Conservation (phyloP, 306 rosid species). For the Ziziphus jujuba region DNA sequence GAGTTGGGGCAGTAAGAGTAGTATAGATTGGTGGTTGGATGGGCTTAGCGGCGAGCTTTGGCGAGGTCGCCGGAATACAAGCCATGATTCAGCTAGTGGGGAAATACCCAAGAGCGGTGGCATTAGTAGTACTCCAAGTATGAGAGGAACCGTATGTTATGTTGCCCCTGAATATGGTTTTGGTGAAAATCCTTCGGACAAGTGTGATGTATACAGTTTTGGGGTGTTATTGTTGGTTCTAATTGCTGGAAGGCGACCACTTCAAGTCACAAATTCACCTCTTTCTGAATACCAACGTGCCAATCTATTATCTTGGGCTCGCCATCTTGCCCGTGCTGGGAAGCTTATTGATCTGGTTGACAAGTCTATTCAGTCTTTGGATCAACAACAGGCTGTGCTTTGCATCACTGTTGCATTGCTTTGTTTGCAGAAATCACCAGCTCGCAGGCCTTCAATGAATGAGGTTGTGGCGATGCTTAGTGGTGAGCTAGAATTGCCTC, state of each 20-base stretch:
- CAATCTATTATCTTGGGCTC: slow-evolving; percentile 89
- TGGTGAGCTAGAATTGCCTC: slow-evolving; percentile 67
- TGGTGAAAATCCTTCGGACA: slow-evolving; percentile 77
- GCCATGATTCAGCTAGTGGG: slow-evolving; percentile 67
- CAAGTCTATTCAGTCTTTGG: slow-evolving; percentile 56
- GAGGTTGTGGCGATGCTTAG: slow-evolving; percentile 80
- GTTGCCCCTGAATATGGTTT: slow-evolving; percentile 89
- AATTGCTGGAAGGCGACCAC: slow-evolving; percentile 86
- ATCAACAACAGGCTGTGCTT: slow-evolving; percentile 68
- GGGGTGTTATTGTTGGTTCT: slow-evolving; percentile 81
- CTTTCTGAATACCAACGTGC: slow-evolving; percentile 78
- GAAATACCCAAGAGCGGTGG: slow-evolving; percentile 88
- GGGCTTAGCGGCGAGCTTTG: slow-evolving; percentile 70
- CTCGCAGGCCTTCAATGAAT: slow-evolving; percentile 81
- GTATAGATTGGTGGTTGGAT: slow-evolving; percentile 81
- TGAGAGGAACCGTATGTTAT: slow-evolving; percentile 95
- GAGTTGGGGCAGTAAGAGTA: slow-evolving; percentile 57
- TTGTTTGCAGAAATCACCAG: slow-evolving; percentile 77
- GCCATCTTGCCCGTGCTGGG: slow-evolving; percentile 78
- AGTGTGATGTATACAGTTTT: slow-evolving; percentile 87
- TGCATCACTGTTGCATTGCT: slow-evolving; percentile 82
- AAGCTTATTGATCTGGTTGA: slow-evolving; percentile 84
- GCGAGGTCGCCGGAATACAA: slow-evolving; percentile 50
- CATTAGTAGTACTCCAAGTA: slow-evolving; percentile 92
- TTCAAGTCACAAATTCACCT: slow-evolving; percentile 85